These are phyloP conservation scores for Citrus reticulata DNA, from an alignment of 345 rosid genomes.

Conservation along the genomic window DNA sequence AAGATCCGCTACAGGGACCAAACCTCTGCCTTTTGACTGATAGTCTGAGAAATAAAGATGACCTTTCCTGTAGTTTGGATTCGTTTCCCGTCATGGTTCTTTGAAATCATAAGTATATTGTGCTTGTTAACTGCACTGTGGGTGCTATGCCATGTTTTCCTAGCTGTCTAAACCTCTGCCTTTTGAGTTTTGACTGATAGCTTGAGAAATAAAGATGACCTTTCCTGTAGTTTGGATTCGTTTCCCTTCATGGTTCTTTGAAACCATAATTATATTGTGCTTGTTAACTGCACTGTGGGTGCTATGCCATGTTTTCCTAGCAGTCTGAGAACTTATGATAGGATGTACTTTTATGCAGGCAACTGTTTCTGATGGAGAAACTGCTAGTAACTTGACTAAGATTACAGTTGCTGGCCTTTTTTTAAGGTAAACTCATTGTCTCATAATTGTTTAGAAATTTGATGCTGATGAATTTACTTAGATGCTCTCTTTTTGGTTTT, in stretches of 20 bases:
- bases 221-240: not conserved
- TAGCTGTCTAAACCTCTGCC: not conserved
- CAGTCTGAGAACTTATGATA: slow-evolving; percentile 15
- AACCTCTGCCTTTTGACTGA: not conserved
- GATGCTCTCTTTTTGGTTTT: not conserved
- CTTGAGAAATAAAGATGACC: not conserved
- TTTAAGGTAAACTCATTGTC: slow-evolving; percentile 54
- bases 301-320: not conserved
- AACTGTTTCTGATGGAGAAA: slow-evolving; percentile 86
- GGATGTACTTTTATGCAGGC: slow-evolving; percentile 53
- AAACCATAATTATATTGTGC: not conserved
- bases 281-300: not conserved
- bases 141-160: not conserved
- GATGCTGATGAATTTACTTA: not conserved
- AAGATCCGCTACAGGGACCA: not conserved
- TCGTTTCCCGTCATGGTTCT: not conserved
- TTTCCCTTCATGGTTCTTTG: slow-evolving; percentile 2
- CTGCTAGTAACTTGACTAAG: slow-evolving; percentile 68
- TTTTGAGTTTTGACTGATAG: not conserved
- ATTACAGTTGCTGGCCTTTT: slow-evolving; percentile 77
- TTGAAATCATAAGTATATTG: not conserved
- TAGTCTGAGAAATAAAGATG: not conserved
- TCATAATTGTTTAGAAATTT: not conserved
- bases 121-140: not conserved
- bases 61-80: not conserved